Evolutionary conservation across 106 monocot genomes (phyloP).

Genomic region (Hemerocallis citrina): DNA sequence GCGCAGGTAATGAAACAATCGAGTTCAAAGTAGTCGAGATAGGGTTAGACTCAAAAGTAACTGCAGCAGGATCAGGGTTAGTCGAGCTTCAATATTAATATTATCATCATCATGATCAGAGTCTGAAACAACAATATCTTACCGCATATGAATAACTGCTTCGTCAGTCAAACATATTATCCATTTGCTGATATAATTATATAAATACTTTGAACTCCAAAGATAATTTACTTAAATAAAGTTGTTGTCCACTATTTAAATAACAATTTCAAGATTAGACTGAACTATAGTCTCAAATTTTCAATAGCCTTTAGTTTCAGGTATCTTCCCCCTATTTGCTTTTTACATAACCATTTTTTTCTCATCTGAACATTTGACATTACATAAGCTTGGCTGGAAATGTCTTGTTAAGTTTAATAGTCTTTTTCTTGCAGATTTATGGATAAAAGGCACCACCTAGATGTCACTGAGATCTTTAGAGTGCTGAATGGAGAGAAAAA

Average conservation of each 20-base stretch:
- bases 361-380: background rate
- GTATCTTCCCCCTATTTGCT: background rate
- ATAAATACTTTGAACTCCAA: background rate
- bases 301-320: background rate
- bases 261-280: no score
- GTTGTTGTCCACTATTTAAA: background rate
- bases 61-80: no score
- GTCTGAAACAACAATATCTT: no score
- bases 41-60: no score
- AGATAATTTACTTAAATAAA: background rate
- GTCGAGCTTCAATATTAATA: no score
- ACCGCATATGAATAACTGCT: background rate
- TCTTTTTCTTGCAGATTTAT: slow-evolving; percentile 47
- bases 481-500: slow-evolving; percentile 70
- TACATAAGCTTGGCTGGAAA: background rate
- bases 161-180: background rate
- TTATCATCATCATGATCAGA: no score
- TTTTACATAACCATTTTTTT: background rate
- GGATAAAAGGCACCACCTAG: slow-evolving; percentile 65
- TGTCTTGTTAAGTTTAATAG: background rate
- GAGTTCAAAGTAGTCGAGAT: no score
- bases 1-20: no score
- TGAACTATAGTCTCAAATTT: background rate
- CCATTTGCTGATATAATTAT: background rate
- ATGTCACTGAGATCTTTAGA: slow-evolving; percentile 93